Conservation (phyloP, 257 asterid genomes). For the Przewalskia tangutica region DNA sequence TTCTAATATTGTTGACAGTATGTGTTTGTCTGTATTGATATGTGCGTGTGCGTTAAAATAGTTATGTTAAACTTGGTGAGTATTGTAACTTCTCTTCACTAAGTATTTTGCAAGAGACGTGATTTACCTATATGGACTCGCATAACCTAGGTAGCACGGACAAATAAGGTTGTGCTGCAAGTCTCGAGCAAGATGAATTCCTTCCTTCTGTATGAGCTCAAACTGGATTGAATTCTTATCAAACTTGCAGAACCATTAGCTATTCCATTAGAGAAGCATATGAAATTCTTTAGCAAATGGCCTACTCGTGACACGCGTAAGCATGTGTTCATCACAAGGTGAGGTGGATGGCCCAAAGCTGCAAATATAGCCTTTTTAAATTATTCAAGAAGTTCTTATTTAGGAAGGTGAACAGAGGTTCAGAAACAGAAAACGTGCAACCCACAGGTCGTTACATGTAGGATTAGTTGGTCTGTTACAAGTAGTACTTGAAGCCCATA, state of each 20-base stretch:
- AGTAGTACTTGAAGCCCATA: too few relatives aligned
- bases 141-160: background rate
- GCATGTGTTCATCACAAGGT: background rate
- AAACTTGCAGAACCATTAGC: background rate
- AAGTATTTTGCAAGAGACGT: background rate
- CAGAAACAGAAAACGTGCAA: background rate
- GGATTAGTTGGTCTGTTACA: background rate
- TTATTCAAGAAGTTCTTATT: background rate
- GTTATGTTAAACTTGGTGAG: background rate
- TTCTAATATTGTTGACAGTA: background rate
- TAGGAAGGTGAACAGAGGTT: background rate
- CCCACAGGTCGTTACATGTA: background rate
- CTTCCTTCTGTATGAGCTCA: background rate
- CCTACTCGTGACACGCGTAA: background rate
- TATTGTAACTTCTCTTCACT: background rate
- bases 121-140: background rate
- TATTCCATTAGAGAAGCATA: background rate
- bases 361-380: background rate
- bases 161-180: background rate
- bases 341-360: background rate
- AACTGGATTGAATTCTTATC: background rate
- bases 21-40: background rate
- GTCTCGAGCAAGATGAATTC: background rate
- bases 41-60: background rate
- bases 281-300: background rate